phyloP scores from a whole-genome alignment of 78 protist species.

The Dictyostelium intermedium region DNA sequence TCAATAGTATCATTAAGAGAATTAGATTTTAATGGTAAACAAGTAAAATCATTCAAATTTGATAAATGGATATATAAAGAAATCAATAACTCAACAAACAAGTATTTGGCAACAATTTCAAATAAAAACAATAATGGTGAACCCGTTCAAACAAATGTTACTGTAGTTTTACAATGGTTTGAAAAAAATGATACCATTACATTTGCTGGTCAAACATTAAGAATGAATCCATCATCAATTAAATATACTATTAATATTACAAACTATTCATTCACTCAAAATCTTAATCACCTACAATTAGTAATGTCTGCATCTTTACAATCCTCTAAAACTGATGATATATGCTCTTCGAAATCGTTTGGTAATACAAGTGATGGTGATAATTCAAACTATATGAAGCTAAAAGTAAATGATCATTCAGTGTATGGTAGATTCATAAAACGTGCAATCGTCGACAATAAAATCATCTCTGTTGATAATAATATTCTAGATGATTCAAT shows the following conservation, averaged over 20 bases:
- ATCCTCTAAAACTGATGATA: not conserved
- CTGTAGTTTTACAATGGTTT: not conserved
- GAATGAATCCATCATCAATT: conserved; percentile 37
- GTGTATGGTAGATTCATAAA: conserved; percentile 7
- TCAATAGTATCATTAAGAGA: conserved; percentile 39
- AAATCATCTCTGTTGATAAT: not conserved
- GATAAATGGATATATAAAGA: not conserved
- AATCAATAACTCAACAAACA: not conserved
- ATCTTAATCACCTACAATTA: not conserved
- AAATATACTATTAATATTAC: conserved; percentile 17
- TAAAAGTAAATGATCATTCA: not conserved
- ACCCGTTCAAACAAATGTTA: not conserved
- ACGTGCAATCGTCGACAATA: not conserved
- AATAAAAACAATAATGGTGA: not conserved
- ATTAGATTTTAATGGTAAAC: not conserved
- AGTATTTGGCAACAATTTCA: not conserved
- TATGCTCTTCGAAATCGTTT: not conserved
- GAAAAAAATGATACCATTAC: not conserved
- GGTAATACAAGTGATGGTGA: not conserved
- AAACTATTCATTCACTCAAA: not conserved
- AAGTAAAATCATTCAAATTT: not conserved
- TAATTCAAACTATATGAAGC: not conserved
- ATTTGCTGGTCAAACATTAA: conserved; percentile 4
- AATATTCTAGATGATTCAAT: not conserved
- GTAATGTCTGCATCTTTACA: conserved; percentile 15